A percentile compares a stretch with the other conserved stretches of the same genome.
phyloP scores from a whole-genome alignment of 2,329 filamentous ascomycete genomes.

The Ophioceras dolichostomum region DNA sequence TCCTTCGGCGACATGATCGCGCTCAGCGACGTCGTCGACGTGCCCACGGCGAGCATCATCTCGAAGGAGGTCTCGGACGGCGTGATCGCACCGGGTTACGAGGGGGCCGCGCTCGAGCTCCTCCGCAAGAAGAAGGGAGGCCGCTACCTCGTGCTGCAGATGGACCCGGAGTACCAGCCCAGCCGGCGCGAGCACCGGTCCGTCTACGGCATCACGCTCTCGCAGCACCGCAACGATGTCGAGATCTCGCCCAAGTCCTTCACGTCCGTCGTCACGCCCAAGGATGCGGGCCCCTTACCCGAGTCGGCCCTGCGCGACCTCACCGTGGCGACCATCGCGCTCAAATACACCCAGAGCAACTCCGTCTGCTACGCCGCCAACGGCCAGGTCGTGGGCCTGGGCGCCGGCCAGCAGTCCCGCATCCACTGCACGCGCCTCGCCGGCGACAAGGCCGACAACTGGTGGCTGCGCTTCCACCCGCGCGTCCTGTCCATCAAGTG shows the following conservation, averaged over 20 bases:
- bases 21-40: constrained; percentile 79
- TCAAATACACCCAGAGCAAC: constrained; percentile 99
- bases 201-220: constrained; percentile 79
- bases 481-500: constrained; percentile 80
- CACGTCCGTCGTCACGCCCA: constrained; percentile 73
- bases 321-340: constrained; percentile 87
- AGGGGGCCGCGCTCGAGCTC: constrained; percentile 75
- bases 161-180: constrained; percentile 78
- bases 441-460: constrained; percentile 97
- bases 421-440: constrained; percentile 98
- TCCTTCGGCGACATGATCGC: constrained; percentile 97
- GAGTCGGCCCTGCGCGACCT: constrained; percentile 79
- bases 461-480: constrained; percentile 98
- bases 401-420: constrained; percentile 91
- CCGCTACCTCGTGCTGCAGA: constrained; percentile 91
- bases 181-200: constrained; percentile 72
- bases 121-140: constrained; percentile 97
- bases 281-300: constrained; percentile 59
- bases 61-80: constrained; percentile 96
- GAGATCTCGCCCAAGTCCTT: constrained; percentile 79
- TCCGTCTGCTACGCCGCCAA: constrained; percentile 95
- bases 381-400: constrained; percentile 86
- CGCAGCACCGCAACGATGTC: constrained; percentile 88
- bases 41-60: constrained; percentile 93
- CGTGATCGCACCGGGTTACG: constrained; percentile 83